These are phyloP conservation scores for Knufia fluminis DNA, from an alignment of 2,329 filamentous ascomycete species.

Conservation along the genomic window DNA sequence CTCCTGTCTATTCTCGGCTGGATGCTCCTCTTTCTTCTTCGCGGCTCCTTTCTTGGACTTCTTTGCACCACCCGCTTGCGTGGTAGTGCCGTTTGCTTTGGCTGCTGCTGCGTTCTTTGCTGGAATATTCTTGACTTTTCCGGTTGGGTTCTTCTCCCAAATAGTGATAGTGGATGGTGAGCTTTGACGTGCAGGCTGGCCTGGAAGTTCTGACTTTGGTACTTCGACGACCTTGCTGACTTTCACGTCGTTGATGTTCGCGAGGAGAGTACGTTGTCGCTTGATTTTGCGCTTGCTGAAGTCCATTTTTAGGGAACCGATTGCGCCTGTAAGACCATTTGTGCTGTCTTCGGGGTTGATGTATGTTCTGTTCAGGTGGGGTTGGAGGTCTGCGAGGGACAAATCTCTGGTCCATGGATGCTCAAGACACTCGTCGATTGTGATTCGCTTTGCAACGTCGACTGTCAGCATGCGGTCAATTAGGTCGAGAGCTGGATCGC, in stretches of 20 bases:
- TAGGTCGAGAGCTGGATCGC: conserved; percentile 78
- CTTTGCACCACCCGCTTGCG: conserved; percentile 19
- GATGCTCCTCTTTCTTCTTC: conserved; percentile 50
- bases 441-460: conserved; percentile 71
- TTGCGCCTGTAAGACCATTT: conserved; percentile 79
- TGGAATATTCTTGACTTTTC: conserved; percentile 35
- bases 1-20: conserved; percentile 57
- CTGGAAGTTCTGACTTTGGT: conserved; percentile 9
- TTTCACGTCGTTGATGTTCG: conserved; percentile 67
- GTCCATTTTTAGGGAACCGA: conserved; percentile 58
- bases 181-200: conserved; percentile 6
- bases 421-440: conserved; percentile 78
- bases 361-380: conserved; percentile 18
- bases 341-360: conserved; percentile 72
- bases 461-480: conserved; percentile 94
- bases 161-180: conserved; percentile 54
- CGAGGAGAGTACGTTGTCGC: conserved; percentile 77
- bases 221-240: conserved; percentile 48
- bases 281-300: conserved; percentile 71
- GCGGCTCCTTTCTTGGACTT: conserved; percentile 35
- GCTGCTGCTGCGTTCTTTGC: conserved; percentile 26
- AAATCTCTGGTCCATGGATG: conserved; percentile 72
- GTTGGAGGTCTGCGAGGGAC: conserved; percentile 7
- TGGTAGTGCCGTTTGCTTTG: conserved; percentile 11
- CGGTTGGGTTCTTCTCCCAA: conserved; percentile 59